Conservation (phyloP, 2,329 filamentous ascomycete species). For the Ceratocystiopsis brevicomis region DNA sequence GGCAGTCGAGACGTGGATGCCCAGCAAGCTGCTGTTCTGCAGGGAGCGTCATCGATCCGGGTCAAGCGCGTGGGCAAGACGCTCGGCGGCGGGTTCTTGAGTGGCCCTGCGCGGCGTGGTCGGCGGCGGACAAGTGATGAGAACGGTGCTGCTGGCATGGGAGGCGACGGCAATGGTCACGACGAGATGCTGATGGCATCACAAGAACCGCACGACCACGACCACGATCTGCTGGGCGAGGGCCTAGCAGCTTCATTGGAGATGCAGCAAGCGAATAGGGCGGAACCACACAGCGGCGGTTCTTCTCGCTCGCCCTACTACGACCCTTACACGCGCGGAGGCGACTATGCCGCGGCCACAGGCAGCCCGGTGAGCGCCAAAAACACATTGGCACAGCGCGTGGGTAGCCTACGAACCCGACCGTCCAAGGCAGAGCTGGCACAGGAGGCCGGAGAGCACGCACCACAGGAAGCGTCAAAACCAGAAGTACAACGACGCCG, state of each 20-base stretch:
- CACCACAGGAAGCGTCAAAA: neutral
- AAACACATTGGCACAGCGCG: conserved; percentile 15
- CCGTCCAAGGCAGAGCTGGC: conserved; percentile 10
- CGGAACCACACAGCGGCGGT: too few relatives aligned
- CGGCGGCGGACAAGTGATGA: conserved; percentile 49
- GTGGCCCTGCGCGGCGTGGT: conserved; percentile 60
- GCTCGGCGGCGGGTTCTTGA: conserved; percentile 54
- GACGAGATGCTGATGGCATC: conserved; percentile 5
- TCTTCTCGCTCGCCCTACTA: conserved; percentile 24
- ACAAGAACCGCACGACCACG: neutral
- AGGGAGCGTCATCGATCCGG: conserved; percentile 46
- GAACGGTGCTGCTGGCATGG: conserved; percentile 17
- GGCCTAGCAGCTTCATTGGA: too few relatives aligned
- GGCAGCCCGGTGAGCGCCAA: conserved; percentile 38
- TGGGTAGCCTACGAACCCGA: conserved; percentile 15
- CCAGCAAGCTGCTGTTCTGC: conserved; percentile 33
- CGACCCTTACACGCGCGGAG: conserved; percentile 20
- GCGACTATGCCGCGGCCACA: conserved; percentile 30
- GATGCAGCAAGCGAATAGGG: too few relatives aligned
- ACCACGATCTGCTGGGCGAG: conserved; percentile 16
- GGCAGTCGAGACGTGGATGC: conserved; percentile 20
- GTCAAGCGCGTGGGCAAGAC: conserved; percentile 60
- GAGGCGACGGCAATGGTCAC: conserved; percentile 18
- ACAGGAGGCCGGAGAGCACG: neutral
- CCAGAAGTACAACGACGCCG: neutral